A percentile compares a stretch with the other conserved stretches of the same genome.
Conservation (phyloP, 2,329 filamentous ascomycete genomes). For the Pseudohalonectria lignicola region DNA sequence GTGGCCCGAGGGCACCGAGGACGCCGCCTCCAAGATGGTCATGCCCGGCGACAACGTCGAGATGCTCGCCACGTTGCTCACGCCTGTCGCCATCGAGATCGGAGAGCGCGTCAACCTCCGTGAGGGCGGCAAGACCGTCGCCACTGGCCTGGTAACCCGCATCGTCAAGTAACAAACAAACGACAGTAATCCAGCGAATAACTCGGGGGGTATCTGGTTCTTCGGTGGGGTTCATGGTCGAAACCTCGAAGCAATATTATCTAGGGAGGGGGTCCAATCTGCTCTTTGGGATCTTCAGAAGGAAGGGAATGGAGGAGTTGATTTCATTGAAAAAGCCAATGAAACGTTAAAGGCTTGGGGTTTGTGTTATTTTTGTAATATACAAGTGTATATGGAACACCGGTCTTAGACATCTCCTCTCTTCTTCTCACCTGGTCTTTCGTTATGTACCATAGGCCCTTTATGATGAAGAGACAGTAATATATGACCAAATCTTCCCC, state of each 20-base stretch:
- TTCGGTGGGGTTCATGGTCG: neutral
- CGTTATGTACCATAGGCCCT: neutral
- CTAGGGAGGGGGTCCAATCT: neutral
- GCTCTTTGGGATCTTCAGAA: neutral
- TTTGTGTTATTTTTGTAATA: too few species aligned
- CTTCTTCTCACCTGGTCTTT: neutral
- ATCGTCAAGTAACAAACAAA: conserved; percentile 49
- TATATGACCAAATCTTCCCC: too few species aligned
- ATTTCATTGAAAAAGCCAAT: neutral
- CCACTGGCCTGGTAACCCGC: conserved; percentile 71
- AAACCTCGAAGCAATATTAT: neutral
- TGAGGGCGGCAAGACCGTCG: conserved; percentile 86
- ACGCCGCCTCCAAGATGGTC: conserved; percentile 65
- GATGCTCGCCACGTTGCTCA: conserved; percentile 81
- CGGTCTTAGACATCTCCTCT: conserved; percentile 1
- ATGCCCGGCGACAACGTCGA: conserved; percentile 99
- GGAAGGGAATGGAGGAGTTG: neutral
- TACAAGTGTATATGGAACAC: too few species aligned
- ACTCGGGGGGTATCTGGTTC: neutral
- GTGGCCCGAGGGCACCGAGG: conserved; percentile 77
- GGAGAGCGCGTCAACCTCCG: conserved; percentile 97
- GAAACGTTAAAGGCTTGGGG: too few species aligned
- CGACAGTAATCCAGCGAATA: too few species aligned
- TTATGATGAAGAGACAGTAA: too few species aligned
- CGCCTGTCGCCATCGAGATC: conserved; percentile 77